Conservation (phyloP, 1,284 basidiomycete species). For the Chondrostereum purpureum region DNA sequence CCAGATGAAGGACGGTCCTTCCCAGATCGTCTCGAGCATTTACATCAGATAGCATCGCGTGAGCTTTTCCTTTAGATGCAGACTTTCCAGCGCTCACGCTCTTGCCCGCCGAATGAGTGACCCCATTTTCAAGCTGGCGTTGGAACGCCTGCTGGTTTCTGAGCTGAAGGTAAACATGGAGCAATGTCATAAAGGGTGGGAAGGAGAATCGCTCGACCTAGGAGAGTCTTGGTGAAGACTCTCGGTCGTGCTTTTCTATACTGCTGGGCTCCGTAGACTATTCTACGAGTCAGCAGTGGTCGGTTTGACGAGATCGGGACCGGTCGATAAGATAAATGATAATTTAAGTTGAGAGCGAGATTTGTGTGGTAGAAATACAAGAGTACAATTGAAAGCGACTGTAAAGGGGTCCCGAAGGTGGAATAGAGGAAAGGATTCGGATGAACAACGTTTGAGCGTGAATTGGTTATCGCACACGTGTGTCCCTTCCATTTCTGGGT, state of each 20-base stretch:
- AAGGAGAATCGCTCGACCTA: constrained; percentile 26
- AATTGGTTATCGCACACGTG: too few species aligned
- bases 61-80: constrained; percentile 56
- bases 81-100: constrained; percentile 57
- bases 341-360: background rate
- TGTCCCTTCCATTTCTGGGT: too few species aligned
- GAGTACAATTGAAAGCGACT: too few species aligned
- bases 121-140: constrained; percentile 61
- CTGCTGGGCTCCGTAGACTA: background rate
- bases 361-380: background rate
- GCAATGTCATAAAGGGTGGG: constrained; percentile 58
- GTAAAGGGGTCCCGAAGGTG: too few species aligned
- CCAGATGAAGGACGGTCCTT: constrained; percentile 81
- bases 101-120: constrained; percentile 24
- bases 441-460: too few species aligned
- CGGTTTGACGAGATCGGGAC: background rate
- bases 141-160: constrained; percentile 79
- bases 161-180: constrained; percentile 76
- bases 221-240: background rate
- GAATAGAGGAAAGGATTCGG: too few species aligned
- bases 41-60: constrained; percentile 49
- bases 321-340: background rate
- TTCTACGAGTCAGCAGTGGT: background rate
- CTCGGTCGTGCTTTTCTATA: background rate
- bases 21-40: constrained; percentile 72